phyloP scores from a whole-genome alignment of 352 stramenopile species.

The Proteromonas lacertae region DNA sequence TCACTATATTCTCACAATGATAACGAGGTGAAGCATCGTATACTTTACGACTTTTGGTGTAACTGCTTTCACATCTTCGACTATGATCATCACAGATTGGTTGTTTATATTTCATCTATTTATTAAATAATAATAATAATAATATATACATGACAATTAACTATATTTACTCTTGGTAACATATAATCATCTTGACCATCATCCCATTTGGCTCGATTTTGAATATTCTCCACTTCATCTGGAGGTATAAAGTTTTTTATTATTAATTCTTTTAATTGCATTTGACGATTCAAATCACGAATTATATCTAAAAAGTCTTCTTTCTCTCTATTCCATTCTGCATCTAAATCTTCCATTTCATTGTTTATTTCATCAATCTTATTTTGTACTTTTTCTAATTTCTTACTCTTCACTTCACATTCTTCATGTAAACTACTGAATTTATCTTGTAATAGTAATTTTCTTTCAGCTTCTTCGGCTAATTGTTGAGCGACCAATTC shows the following conservation, averaged over 20 bases:
- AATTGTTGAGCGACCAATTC: constrained; percentile 38
- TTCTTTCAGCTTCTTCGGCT: constrained; percentile 59
- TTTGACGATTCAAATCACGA: constrained; percentile 46
- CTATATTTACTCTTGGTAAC: too few relatives aligned
- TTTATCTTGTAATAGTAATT: constrained; percentile 51
- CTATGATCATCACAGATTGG: too few relatives aligned
- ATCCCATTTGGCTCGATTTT: constrained; percentile 22
- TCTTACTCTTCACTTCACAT: constrained; percentile 62
- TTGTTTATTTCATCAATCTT: constrained; percentile 48
- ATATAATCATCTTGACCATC: constrained; percentile 47
- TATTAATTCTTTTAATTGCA: constrained; percentile 71
- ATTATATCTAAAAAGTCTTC: constrained; percentile 74
- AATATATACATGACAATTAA: too few relatives aligned
- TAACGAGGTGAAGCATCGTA: constrained; percentile 44
- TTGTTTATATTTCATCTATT: too few relatives aligned
- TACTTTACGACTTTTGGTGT: constrained; percentile 11
- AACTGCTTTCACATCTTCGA: not conserved
- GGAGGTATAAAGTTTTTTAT: constrained; percentile 39
- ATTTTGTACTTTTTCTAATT: constrained; percentile 65
- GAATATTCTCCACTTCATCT: constrained; percentile 12
- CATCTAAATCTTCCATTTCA: constrained; percentile 60
- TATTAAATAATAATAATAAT: too few relatives aligned
- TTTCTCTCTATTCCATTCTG: constrained; percentile 33
- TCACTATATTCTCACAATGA: constrained; percentile 43
- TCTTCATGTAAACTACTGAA: constrained; percentile 50